These are phyloP conservation scores for Nephromyces sp. DNA, from an alignment of 169 alveolate species.

Conservation along the genomic window DNA sequence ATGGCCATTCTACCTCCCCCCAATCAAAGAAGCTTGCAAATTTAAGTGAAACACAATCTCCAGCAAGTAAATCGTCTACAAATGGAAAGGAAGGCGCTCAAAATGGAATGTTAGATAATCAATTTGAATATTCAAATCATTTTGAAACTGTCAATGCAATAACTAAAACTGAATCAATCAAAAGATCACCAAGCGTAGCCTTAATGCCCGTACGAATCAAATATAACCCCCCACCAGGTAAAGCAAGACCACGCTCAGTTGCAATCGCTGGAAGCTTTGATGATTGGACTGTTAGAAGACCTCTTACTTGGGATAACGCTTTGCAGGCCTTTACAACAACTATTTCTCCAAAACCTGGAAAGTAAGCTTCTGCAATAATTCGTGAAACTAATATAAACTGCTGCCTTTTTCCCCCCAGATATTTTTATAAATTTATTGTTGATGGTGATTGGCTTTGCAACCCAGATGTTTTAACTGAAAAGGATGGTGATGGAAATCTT, in stretches of 20 bases:
- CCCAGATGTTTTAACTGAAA: slow-evolving; percentile 57
- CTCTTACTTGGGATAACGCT: slow-evolving; percentile 54
- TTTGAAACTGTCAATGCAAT: no score
- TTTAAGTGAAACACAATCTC: no score
- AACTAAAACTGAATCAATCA: no score
- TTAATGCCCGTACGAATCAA: slow-evolving; percentile 23
- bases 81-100: no score
- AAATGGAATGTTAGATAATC: no score
- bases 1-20: no score
- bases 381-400: background rate
- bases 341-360: slow-evolving; percentile 61
- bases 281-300: slow-evolving; percentile 68
- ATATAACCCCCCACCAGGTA: slow-evolving; percentile 28
- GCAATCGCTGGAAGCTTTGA: slow-evolving; percentile 61
- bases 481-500: slow-evolving; percentile 60
- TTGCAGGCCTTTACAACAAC: slow-evolving; percentile 54
- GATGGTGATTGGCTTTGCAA: slow-evolving; percentile 75
- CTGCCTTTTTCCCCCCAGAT: slow-evolving; percentile 10
- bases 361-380: slow-evolving; percentile 18
- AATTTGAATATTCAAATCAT: no score
- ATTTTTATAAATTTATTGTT: slow-evolving; percentile 58
- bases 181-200: no score
- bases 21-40: no score
- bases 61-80: no score
- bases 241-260: slow-evolving; percentile 33